phyloP scores from a whole-genome alignment of 352 stramenopile genomes.

The Phytophthora brassicae region DNA sequence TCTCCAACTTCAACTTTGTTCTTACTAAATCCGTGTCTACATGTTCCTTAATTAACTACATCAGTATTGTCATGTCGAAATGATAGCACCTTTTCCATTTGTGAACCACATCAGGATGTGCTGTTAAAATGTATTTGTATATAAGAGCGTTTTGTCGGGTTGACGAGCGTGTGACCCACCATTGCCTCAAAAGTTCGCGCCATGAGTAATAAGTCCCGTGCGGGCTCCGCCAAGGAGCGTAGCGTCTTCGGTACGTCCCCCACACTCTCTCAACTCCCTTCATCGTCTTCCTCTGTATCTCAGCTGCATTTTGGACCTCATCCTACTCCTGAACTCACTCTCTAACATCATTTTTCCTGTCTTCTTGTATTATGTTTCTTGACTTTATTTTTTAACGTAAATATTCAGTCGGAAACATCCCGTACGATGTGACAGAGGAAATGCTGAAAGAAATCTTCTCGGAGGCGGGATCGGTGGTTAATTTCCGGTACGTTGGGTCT shows the following conservation, averaged over 20 bases:
- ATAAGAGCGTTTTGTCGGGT: slow-evolving; percentile 3
- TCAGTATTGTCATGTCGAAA: neutral
- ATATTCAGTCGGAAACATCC: slow-evolving; percentile 89
- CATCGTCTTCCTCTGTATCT: slow-evolving; percentile 11
- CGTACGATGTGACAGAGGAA: slow-evolving; percentile 88
- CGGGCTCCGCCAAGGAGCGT: slow-evolving; percentile 76
- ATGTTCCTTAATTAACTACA: neutral
- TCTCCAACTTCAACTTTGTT: slow-evolving; percentile 2
- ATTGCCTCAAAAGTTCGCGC: slow-evolving; percentile 16
- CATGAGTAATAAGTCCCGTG: slow-evolving; percentile 56
- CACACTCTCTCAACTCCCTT: neutral
- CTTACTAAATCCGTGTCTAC: slow-evolving; percentile 2
- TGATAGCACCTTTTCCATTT: neutral
- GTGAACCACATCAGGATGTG: neutral
- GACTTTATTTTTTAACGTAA: no score
- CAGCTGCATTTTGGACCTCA: neutral
- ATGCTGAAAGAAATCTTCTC: slow-evolving; percentile 89
- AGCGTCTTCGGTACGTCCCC: slow-evolving; percentile 79
- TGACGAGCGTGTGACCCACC: slow-evolving; percentile 13
- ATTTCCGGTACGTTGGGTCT: slow-evolving; percentile 62
- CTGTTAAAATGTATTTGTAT: neutral
- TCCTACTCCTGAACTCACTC: neutral
- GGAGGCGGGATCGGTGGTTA: slow-evolving; percentile 77
- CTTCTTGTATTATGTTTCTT: no score
- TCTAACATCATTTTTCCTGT: slow-evolving; percentile 6